phyloP scores from a whole-genome alignment of 495 filamentous ascomycete species.

The Friedmanniomyces endolithicus region DNA sequence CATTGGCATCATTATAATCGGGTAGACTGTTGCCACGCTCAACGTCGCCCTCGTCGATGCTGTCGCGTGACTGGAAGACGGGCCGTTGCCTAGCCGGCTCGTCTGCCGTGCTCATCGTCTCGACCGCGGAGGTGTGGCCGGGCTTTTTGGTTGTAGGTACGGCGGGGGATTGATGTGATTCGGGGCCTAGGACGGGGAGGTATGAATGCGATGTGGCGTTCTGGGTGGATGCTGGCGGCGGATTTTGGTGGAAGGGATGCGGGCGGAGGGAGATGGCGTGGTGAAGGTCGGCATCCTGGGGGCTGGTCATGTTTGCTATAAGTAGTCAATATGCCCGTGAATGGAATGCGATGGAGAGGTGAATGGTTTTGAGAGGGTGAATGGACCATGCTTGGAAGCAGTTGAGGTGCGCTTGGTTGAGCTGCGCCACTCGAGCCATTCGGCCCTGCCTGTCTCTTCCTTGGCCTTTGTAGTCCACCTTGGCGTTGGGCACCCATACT shows the following conservation, averaged over 20 bases:
- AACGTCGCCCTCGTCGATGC: conserved; percentile 33
- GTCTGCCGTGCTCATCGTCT: conserved; percentile 10
- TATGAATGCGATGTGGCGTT: conserved; percentile 4
- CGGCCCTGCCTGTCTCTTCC: too few relatives aligned
- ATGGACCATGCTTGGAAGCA: background rate
- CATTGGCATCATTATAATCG: conserved; percentile 48
- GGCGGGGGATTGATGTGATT: background rate
- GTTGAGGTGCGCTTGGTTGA: background rate
- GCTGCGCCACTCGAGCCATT: too few relatives aligned
- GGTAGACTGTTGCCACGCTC: conserved; percentile 57
- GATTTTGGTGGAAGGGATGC: conserved; percentile 33
- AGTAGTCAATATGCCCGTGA: background rate
- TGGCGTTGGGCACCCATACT: too few relatives aligned
- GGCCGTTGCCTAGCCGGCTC: conserved; percentile 9
- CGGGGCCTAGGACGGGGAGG: background rate
- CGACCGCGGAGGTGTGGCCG: background rate
- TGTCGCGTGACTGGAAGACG: conserved; percentile 5
- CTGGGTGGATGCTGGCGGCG: conserved; percentile 1
- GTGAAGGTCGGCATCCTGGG: conserved; percentile 28
- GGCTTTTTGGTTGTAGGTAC: background rate
- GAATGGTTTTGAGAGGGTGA: too few relatives aligned
- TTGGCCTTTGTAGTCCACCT: too few relatives aligned
- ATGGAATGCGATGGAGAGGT: background rate
- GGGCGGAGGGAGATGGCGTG: conserved; percentile 29
- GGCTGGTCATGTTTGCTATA: conserved; percentile 12